Evolutionary conservation across 306 rosid species (phyloP), one percentile per base, ranked within the genome.

Genomic region (Betula pendula): DNA sequence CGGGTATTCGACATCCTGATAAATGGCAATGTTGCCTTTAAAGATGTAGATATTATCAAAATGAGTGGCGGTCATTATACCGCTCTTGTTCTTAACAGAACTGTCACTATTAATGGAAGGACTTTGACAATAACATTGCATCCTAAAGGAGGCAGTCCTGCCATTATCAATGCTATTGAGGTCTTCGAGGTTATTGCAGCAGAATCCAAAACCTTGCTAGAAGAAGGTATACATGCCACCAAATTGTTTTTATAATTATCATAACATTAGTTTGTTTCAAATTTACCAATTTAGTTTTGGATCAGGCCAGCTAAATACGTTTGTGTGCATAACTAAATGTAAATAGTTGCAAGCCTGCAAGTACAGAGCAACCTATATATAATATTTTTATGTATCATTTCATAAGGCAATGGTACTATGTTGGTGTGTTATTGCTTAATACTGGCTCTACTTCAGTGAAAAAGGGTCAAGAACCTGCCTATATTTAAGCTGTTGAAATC

Each of bases 91-190:
- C 99, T 95, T 44, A 92, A 95, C 83, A 88, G 8, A 16, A 92
- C 99, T 29, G 87, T 89, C 75, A 1, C 86, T 35, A 81, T 95
- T 77, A 88, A 75, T 74, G 99, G 99, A 75, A 92, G 97, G 84
- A 83, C 85, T 75, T 88, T 95, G 84, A 84, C 89, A 25, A 82
- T 95, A 75, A 83, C 90, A 55, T 80, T 95, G 81, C 87, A 67
- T 3, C 96, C 97, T 4, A 92, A 63, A 81, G 16, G 71, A 59
- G 94, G 87, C 42, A 62, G 85, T 77, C 83, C 76, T 82, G 94
- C 91, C 79, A 84, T 87, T 79, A 88, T 95, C 80, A 92, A 79
- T 83, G 99, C 97, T 74, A 83, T 95, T 50, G 99, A 95, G 85
- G 88, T 95, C 38, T 89, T 89, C 77, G 99, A 92, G 81, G 78